Evolutionary conservation across 441 rosid genomes (phyloP).

Genomic region (Raphanus hybrid): DNA sequence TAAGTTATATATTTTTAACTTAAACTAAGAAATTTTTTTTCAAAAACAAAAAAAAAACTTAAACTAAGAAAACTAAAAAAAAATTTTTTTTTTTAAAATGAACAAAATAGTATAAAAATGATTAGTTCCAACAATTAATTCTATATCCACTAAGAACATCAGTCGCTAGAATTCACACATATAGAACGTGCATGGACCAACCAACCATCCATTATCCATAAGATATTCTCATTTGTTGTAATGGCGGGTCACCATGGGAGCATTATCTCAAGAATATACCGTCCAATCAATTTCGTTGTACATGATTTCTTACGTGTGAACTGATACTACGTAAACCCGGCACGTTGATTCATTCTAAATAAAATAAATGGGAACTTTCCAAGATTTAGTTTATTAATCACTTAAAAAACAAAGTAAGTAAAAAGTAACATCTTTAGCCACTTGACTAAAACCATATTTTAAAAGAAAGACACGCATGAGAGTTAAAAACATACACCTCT

Average conservation of each 20-base stretch:
- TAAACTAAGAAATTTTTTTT: no score
- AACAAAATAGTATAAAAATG: no score
- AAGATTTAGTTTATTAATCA: conserved; percentile 22
- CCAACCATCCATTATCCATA: conserved; percentile 9
- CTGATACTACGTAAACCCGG: background rate
- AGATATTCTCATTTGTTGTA: background rate
- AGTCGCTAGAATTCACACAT: conserved; percentile 10
- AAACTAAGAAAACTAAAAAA: no score
- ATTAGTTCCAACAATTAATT: no score
- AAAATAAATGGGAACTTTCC: background rate
- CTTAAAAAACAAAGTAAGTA: background rate
- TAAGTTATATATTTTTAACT: no score
- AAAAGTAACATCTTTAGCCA: conserved; percentile 27
- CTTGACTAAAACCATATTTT: background rate
- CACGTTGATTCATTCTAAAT: background rate
- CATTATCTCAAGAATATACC: conserved; percentile 36
- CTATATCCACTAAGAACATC: background rate
- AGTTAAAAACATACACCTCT: no score
- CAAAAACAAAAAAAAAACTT: no score
- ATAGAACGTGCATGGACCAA: conserved; percentile 38
- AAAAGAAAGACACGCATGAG: no score
- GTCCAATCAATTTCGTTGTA: background rate
- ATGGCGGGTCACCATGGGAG: conserved; percentile 30
- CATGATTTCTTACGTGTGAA: conserved; percentile 7
- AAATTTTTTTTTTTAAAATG: no score